Percentiles rank a stretch among this genome's conserved stretches.
These are phyloP conservation scores for Ophiostoma ulmi DNA, from an alignment of 2,329 filamentous ascomycete genomes.

Conservation along the genomic window DNA sequence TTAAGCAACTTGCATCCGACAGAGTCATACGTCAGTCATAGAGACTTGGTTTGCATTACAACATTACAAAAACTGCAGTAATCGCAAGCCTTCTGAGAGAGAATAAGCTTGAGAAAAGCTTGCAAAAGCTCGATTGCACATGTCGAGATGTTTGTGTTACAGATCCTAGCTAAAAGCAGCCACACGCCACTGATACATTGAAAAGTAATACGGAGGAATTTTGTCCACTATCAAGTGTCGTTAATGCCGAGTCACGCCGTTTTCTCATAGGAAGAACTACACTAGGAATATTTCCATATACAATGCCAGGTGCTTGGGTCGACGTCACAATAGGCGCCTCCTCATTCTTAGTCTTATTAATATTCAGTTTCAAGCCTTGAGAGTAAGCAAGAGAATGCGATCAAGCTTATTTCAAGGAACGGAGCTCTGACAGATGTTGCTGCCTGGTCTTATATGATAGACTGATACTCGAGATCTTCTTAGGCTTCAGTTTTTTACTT, in stretches of 20 bases:
- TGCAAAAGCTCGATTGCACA: not conserved
- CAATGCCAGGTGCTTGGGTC: not conserved
- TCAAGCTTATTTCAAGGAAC: not conserved
- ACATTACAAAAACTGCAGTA: too few relatives aligned
- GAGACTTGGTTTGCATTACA: too few relatives aligned
- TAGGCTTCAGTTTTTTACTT: not conserved
- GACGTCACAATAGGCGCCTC: not conserved
- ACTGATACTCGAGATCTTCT: not conserved
- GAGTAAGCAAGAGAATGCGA: not conserved
- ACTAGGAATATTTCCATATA: too few relatives aligned
- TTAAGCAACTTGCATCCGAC: too few relatives aligned
- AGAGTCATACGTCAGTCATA: not conserved
- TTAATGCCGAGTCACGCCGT: not conserved
- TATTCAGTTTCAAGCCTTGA: too few relatives aligned
- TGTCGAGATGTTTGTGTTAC: not conserved
- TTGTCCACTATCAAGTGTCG: not conserved
- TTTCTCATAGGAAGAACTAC: not conserved
- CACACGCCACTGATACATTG: not conserved
- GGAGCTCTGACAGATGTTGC: not conserved
- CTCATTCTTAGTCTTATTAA: too few relatives aligned
- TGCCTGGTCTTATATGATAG: not conserved
- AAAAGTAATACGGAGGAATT: conserved; percentile 5
- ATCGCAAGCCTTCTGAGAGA: too few relatives aligned
- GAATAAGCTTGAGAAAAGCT: not conserved
- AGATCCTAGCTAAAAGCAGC: not conserved